Percentiles rank a stretch among this genome's conserved stretches.
phyloP scores from a whole-genome alignment of 1,284 basidiomycete species.

The Rhodotorula sp. region DNA sequence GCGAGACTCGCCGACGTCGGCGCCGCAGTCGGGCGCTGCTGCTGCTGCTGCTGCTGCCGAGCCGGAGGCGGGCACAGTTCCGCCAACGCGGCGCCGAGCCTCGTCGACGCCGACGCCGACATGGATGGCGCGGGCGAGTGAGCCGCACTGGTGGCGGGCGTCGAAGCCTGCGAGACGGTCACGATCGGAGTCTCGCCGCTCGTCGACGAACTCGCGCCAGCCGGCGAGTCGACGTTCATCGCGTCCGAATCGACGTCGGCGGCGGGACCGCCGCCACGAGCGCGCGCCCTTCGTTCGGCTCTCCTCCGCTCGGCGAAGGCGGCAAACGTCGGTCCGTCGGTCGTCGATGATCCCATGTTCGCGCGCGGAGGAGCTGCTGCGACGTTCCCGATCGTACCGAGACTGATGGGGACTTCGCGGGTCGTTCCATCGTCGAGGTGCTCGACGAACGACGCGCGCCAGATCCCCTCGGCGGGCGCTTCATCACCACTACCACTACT shows the following conservation, averaged over 20 bases:
- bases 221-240: not conserved
- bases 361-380: not conserved
- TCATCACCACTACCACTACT: not conserved
- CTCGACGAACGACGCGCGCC: conserved; percentile 18
- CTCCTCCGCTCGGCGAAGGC: conserved; percentile 18
- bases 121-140: not conserved
- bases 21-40: not conserved
- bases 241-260: not conserved
- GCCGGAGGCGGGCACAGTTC: not conserved
- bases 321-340: conserved; percentile 1
- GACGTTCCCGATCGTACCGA: not conserved
- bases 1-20: conserved; percentile 13
- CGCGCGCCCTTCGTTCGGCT: conserved; percentile 4
- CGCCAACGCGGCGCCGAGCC: not conserved
- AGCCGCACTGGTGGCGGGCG: not conserved
- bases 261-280: not conserved
- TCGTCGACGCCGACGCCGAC: not conserved
- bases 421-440: conserved; percentile 5
- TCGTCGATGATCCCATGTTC: not conserved
- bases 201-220: not conserved
- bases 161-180: conserved; percentile 4
- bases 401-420: not conserved
- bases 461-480: conserved; percentile 15
- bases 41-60: not conserved
- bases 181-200: not conserved